Evolutionary conservation across 1,284 basidiomycete genomes (phyloP).

Genomic region (Lentinula novae-zelandiae): DNA sequence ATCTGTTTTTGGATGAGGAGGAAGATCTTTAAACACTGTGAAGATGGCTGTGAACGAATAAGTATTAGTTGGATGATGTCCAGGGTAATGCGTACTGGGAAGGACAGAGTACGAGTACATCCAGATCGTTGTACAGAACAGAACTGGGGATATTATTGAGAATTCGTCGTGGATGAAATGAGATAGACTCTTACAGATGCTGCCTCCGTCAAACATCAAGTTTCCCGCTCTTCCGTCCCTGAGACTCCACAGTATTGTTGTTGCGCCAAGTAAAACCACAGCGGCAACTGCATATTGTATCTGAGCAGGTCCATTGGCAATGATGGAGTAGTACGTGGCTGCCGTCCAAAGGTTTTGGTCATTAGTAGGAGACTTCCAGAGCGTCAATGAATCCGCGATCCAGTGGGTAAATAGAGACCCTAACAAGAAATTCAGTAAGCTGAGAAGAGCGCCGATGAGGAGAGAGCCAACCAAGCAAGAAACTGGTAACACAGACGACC

Average conservation of each 20-base stretch:
- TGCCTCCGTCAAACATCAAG: slow-evolving; percentile 84
- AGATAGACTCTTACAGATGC: slow-evolving; percentile 58
- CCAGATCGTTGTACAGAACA: slow-evolving; percentile 63
- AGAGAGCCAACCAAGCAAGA: slow-evolving; percentile 62
- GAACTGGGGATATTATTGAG: slow-evolving; percentile 40
- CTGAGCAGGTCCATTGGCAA: slow-evolving; percentile 58
- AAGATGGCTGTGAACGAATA: slow-evolving; percentile 40
- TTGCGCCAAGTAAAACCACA: slow-evolving; percentile 54
- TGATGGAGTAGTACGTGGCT: slow-evolving; percentile 72
- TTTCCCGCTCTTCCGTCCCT: slow-evolving; percentile 73
- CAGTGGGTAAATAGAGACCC: slow-evolving; percentile 80
- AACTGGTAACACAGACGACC: slow-evolving; percentile 71
- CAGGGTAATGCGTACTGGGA: slow-evolving; percentile 53
- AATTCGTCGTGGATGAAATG: neutral
- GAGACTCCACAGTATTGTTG: slow-evolving; percentile 72
- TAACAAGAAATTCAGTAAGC: slow-evolving; percentile 25
- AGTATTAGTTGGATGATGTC: slow-evolving; percentile 5
- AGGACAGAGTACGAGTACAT: slow-evolving; percentile 72
- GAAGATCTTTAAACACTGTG: slow-evolving; percentile 52
- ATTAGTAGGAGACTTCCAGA: slow-evolving; percentile 79
- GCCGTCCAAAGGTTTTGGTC: slow-evolving; percentile 77
- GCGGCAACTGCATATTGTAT: slow-evolving; percentile 52
- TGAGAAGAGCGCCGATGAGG: neutral
- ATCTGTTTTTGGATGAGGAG: slow-evolving; percentile 40
- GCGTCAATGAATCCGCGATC: slow-evolving; percentile 80